These are phyloP conservation scores for Pyracantha coccinea DNA, from an alignment of 331 rosid species.

Conservation along the genomic window DNA sequence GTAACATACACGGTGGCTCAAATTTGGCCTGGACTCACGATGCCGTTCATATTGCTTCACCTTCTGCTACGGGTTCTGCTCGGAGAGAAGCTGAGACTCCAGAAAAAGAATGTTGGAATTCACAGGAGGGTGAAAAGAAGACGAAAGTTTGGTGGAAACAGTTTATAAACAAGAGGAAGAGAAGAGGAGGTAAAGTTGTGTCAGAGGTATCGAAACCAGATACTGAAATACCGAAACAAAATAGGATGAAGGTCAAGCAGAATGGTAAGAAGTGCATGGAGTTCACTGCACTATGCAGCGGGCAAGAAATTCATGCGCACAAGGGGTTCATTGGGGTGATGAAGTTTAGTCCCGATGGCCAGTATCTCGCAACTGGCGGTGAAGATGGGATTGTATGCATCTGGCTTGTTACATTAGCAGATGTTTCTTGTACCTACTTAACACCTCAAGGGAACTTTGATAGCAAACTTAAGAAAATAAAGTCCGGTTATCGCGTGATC, in stretches of 20 bases:
- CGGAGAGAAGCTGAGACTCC: conserved; percentile 19
- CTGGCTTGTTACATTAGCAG: conserved; percentile 46
- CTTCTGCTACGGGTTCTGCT: conserved; percentile 13
- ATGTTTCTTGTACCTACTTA: conserved; percentile 31
- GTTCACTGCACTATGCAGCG: conserved; percentile 47
- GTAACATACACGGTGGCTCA: neutral
- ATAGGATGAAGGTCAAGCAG: conserved; percentile 37
- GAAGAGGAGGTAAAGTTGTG: conserved; percentile 9
- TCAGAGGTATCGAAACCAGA: conserved; percentile 21
- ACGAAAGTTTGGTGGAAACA: conserved; percentile 51
- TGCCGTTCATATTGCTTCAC: conserved; percentile 19
- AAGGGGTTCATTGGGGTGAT: conserved; percentile 68
- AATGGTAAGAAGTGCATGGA: conserved; percentile 57
- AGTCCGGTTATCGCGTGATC: conserved; percentile 30
- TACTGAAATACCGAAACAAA: neutral
- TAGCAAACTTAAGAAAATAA: conserved; percentile 20
- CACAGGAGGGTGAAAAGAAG: conserved; percentile 21
- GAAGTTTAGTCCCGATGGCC: conserved; percentile 85
- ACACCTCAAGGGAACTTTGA: conserved; percentile 15
- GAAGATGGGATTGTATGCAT: conserved; percentile 79
- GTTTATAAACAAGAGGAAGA: conserved; percentile 26
- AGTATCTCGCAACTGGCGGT: conserved; percentile 88
- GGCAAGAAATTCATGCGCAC: conserved; percentile 77
- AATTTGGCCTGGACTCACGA: conserved; percentile 9
- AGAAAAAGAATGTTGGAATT: conserved; percentile 19